Base-by-base conservation (phyloP, 2,329 filamentous ascomycete species). In the Venturia oleaginea region DNA sequence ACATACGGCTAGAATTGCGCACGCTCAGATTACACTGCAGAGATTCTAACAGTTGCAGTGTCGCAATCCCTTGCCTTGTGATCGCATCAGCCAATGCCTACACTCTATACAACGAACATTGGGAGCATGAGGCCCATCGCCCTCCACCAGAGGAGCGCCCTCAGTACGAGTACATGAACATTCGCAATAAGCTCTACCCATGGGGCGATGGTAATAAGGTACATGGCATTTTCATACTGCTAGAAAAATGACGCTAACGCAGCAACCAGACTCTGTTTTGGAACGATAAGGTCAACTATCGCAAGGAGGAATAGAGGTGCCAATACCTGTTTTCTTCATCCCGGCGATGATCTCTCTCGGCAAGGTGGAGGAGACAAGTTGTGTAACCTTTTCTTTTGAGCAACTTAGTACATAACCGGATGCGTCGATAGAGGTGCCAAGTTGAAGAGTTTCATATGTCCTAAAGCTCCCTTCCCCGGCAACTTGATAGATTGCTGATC, bases 131-230 rank as follows among this genome's bases (percentile, higher is more conserved):
- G 86, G 80, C 78, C 63, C 93, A 97, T 81, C 80, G 90, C 78
- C 86, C 89, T 67, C 90, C 94, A 69, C 83, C 93, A 71, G 91
- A 96, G 83, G 94, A 99, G 81, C 89, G 90, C 75, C 80, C 84
- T 73, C 91, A 97, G 83, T 99, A 97, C 80, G 81, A 92, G 66
- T 99, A 96, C 86, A 91, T 96, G 86, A 99, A 99, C 84, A 90
- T 99, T 78, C 90, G 94, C 76, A 85, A 86, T 77, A 97, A 94
- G 88, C 97, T 96, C 86, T 99, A 80, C 84, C 87, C 86, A 74
- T 99, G 90, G 90, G 92, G 93, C 70, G 83, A 97, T 75, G 94
- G 94, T 75, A 94, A 99, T 82, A 94, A 97, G 90, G 90, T 91
- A 69, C 27, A 32, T 34, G 24, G 30, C 34, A 27, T n/a, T 61